Evolutionary conservation across 768 basidiomycete genomes (phyloP).

Genomic region (Auriscalpium microsporum): DNA sequence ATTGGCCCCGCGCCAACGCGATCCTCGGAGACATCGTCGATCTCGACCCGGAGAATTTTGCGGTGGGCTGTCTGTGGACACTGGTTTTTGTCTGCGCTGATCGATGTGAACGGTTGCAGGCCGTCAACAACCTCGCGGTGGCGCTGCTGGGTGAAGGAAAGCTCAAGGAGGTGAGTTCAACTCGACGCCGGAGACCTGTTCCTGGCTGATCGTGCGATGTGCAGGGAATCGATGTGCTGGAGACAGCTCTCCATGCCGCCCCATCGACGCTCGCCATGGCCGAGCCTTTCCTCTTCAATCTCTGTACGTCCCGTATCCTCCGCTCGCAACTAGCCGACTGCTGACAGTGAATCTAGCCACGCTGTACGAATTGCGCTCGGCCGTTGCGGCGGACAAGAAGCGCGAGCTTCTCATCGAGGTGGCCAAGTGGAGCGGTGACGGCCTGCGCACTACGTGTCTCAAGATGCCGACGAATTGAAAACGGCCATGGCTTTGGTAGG

Average conservation of each 20-base stretch:
- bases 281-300: constrained; percentile 79
- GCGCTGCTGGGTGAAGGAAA: constrained; percentile 62
- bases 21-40: constrained; percentile 37
- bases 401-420: constrained; percentile 65
- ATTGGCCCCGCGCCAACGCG: constrained; percentile 50
- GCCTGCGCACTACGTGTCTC: constrained; percentile 63
- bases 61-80: constrained; percentile 27
- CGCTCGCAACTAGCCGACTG: not conserved
- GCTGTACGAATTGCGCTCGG: constrained; percentile 72
- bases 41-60: constrained; percentile 51
- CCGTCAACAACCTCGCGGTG: constrained; percentile 72
- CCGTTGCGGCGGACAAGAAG: constrained; percentile 68
- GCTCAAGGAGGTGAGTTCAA: constrained; percentile 50
- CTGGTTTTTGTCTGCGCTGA: not conserved
- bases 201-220: not conserved
- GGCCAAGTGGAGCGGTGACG: constrained; percentile 83
- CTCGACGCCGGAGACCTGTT: not conserved
- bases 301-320: constrained; percentile 42
- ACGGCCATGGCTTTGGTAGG: no score
- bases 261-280: constrained; percentile 67
- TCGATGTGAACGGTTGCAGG: constrained; percentile 28
- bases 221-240: constrained; percentile 65
- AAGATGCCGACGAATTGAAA: constrained; percentile 52
- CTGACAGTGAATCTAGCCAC: constrained; percentile 43
- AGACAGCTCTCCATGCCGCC: constrained; percentile 49